Percentiles rank a stretch among this genome's conserved stretches.
These are phyloP conservation scores for Eucalyptus grandis DNA, from an alignment of 345 rosid species.

Conservation along the genomic window DNA sequence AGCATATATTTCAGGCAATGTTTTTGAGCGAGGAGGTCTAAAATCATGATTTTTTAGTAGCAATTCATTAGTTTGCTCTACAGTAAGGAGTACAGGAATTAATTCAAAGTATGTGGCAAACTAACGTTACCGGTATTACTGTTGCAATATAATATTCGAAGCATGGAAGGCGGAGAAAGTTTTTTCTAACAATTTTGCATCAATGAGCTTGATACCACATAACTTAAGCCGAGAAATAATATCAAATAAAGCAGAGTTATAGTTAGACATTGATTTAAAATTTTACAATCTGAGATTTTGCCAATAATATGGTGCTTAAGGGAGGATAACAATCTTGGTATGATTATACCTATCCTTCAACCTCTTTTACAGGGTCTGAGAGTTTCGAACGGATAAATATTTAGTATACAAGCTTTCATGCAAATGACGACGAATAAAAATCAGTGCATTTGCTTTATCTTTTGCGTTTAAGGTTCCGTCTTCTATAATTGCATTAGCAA, in stretches of 20 bases:
- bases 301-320: rapidly evolving
- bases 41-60: rapidly evolving
- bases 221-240: too few species aligned
- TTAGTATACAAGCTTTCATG: rapidly evolving
- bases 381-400: rapidly evolving
- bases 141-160: rapidly evolving
- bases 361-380: rapidly evolving
- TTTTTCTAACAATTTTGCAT: too few species aligned
- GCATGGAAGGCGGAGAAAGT: rapidly evolving
- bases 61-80: too few species aligned
- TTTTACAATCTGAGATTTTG: rapidly evolving
- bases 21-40: too few species aligned
- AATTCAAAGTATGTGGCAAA: too few species aligned
- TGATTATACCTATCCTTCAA: rapidly evolving
- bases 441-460: too few species aligned
- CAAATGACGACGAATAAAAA: too few species aligned
- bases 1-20: rapidly evolving
- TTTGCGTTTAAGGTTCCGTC: too few species aligned
- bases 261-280: too few species aligned
- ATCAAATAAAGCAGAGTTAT: too few species aligned
- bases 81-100: rapidly evolving
- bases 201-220: too few species aligned
- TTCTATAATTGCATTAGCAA: rapidly evolving
- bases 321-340: too few species aligned
- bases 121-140: rapidly evolving